Percentiles rank a stretch among this genome's conserved stretches.
These are phyloP conservation scores for Tetrahymena malaccensis DNA, from an alignment of 73 alveolate genomes.

Conservation along the genomic window DNA sequence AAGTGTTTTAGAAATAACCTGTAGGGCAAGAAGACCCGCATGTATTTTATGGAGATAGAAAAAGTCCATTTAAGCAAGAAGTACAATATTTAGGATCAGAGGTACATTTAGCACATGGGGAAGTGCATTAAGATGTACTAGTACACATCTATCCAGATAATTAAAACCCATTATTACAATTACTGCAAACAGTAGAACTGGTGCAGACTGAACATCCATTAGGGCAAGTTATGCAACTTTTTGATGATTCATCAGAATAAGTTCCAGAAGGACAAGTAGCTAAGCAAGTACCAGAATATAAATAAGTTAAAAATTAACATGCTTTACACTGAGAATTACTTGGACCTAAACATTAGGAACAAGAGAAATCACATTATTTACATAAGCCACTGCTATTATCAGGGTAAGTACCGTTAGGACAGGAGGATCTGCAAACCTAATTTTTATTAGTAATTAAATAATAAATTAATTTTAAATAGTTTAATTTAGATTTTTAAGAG, in stretches of 20 bases:
- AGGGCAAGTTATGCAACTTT: not conserved
- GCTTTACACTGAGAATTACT: not conserved
- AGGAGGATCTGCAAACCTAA: not conserved
- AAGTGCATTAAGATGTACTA: not conserved
- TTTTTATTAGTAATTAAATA: not conserved
- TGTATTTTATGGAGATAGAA: not conserved
- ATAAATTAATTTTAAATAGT: too few relatives aligned
- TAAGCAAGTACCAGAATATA: not conserved
- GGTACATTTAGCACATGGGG: not conserved
- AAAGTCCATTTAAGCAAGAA: not conserved
- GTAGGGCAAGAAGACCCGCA: not conserved
- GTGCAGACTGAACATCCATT: not conserved
- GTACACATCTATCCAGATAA: not conserved
- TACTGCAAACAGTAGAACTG: not conserved
- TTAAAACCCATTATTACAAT: not conserved
- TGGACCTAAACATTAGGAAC: not conserved
- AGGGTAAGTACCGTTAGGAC: not conserved
- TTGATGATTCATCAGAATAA: not conserved
- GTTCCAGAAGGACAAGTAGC: not conserved
- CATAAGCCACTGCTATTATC: not conserved
- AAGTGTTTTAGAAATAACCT: not conserved
- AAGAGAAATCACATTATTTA: not conserved
- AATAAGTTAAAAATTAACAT: not conserved
- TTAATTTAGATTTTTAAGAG: too few relatives aligned
- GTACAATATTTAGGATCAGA: not conserved